Evolutionary conservation across 108 stramenopile species (phyloP).

Genomic region (Conticribra weissflogii): DNA sequence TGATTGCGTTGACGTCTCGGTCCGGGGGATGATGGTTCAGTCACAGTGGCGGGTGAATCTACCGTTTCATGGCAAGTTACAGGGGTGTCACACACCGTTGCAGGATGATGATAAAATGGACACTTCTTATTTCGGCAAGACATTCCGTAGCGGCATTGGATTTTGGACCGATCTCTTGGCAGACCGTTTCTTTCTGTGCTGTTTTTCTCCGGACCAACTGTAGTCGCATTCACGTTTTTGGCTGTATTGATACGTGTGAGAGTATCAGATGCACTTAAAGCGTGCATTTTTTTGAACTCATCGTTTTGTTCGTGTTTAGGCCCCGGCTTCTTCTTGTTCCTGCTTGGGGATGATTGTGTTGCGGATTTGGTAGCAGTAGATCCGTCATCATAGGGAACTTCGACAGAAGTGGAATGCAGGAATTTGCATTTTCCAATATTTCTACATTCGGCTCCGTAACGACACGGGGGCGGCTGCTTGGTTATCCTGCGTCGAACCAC

Average conservation of each 20-base stretch:
- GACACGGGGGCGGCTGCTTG: not conserved
- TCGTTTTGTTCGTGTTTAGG: not conserved
- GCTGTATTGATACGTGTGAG: not conserved
- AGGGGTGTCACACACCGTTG: not conserved
- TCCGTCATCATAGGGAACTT: not conserved
- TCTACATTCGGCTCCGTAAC: conserved; percentile 16
- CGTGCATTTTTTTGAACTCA: not conserved
- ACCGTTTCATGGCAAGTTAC: not conserved
- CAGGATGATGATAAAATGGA: conserved; percentile 16
- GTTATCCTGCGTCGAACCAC: not conserved
- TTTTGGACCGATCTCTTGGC: conserved; percentile 13
- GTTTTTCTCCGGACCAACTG: not conserved
- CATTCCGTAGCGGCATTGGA: conserved; percentile 19
- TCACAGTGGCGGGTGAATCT: not conserved
- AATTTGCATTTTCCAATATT: conserved; percentile 26
- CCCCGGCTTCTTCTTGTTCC: not conserved
- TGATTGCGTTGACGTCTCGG: not conserved
- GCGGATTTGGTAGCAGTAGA: not conserved
- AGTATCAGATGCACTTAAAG: not conserved
- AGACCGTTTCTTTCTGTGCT: not conserved
- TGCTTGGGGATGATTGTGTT: not conserved
- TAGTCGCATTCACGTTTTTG: not conserved
- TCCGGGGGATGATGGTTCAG: not conserved
- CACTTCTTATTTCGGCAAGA: conserved; percentile 8
- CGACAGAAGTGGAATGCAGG: not conserved